Conservation (phyloP, 1,139 yeast species). For the Ogataea hybrid region DNA sequence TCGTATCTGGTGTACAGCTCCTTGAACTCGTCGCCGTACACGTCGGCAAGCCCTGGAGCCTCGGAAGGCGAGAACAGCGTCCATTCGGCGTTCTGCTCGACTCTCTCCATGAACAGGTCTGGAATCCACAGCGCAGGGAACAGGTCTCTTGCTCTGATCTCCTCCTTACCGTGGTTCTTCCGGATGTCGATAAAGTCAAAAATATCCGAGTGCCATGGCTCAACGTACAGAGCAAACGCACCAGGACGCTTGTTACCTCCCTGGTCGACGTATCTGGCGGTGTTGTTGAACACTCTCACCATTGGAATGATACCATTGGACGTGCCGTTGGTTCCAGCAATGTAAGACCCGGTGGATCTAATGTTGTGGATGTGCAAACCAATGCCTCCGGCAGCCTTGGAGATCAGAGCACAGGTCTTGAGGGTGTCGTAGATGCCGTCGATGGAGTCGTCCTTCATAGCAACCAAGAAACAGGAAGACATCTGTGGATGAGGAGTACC, state of each 20-base stretch:
- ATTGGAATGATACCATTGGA: constrained; percentile 61
- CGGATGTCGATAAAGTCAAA: constrained; percentile 55
- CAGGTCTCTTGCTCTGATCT: constrained; percentile 59
- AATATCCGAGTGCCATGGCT: constrained; percentile 63
- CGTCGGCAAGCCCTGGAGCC: constrained; percentile 55
- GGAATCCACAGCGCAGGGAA: constrained; percentile 65
- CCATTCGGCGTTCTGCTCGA: constrained; percentile 53
- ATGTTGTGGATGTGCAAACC: constrained; percentile 60
- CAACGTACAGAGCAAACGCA: constrained; percentile 57
- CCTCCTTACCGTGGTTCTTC: constrained; percentile 63
- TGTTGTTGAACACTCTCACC: constrained; percentile 59
- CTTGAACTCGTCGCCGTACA: constrained; percentile 54
- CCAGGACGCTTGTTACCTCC: constrained; percentile 68
- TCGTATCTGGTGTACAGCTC: constrained; percentile 50
- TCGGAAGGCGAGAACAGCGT: constrained; percentile 58
- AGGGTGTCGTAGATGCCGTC: constrained; percentile 61
- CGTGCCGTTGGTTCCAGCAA: constrained; percentile 58
- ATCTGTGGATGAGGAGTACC: constrained; percentile 57
- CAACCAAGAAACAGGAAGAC: constrained; percentile 59
- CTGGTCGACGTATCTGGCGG: constrained; percentile 63
- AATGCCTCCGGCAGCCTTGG: constrained; percentile 62
- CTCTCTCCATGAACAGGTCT: constrained; percentile 60
- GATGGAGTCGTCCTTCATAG: constrained; percentile 60
- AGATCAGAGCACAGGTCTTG: constrained; percentile 54
- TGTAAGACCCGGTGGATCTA: constrained; percentile 53